phyloP scores from a whole-genome alignment of 495 filamentous ascomycete species.

The Penicillium robsamsonii region DNA sequence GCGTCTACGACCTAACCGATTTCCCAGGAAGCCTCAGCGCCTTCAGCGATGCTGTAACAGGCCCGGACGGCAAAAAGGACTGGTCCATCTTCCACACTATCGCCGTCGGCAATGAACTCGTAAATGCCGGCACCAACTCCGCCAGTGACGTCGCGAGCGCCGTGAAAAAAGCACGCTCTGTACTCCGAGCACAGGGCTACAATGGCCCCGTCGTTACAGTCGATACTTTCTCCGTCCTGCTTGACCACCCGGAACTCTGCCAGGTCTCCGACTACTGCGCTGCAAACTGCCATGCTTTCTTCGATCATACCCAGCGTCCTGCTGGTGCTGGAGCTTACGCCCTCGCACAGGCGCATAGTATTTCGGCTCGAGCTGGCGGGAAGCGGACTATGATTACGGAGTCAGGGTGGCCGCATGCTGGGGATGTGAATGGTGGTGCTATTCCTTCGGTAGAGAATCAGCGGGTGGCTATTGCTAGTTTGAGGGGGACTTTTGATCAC shows the following conservation, averaged over 20 bases:
- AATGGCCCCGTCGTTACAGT: conserved; percentile 72
- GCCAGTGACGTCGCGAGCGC: conserved; percentile 52
- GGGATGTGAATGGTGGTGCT: conserved; percentile 60
- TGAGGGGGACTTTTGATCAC: conserved; percentile 52
- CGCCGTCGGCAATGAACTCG: conserved; percentile 76
- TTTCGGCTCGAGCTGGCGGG: conserved; percentile 49
- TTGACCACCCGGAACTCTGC: conserved; percentile 68
- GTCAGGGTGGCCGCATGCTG: conserved; percentile 76
- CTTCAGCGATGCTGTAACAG: conserved; percentile 52
- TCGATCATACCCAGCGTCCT: conserved; percentile 60
- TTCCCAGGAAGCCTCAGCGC: conserved; percentile 51
- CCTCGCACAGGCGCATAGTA: conserved; percentile 45
- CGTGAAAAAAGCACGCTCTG: conserved; percentile 52
- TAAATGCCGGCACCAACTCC: conserved; percentile 60
- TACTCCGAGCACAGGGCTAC: conserved; percentile 63
- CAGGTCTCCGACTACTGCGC: conserved; percentile 72
- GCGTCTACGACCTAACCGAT: conserved; percentile 64
- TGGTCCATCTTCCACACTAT: conserved; percentile 69
- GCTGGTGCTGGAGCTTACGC: conserved; percentile 64
- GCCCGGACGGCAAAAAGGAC: conserved; percentile 35
- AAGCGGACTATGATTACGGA: conserved; percentile 68
- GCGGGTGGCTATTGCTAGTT: conserved; percentile 56
- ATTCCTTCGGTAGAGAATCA: conserved; percentile 66
- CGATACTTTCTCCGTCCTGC: conserved; percentile 69
- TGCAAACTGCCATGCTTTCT: conserved; percentile 82